phyloP scores from a whole-genome alignment of 257 asterid species.

The Buddleja alternifolia region DNA sequence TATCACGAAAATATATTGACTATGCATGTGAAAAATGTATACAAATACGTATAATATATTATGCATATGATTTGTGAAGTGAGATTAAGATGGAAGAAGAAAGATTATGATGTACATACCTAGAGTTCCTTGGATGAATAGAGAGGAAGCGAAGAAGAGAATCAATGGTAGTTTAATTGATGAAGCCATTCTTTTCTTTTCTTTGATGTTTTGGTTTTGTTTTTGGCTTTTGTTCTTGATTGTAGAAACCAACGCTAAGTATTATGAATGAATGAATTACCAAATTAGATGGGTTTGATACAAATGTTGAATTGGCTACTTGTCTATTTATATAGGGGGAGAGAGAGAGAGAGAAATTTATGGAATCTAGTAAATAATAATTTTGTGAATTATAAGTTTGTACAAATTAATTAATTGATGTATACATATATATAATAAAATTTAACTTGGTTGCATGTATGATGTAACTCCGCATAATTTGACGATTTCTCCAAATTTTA shows the following conservation, averaged over 20 bases:
- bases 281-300: neutral
- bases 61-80: no score
- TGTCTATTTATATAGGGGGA: slow-evolving; percentile 34
- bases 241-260: neutral
- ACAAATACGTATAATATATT: no score
- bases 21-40: no score
- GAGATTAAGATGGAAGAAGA: no score
- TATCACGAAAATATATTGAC: no score
- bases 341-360: neutral
- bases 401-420: no score
- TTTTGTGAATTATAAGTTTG: neutral
- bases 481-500: neutral
- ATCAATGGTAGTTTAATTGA: slow-evolving; percentile 34
- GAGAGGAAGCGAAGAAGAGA: slow-evolving; percentile 47
- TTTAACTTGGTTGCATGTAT: slow-evolving; percentile 13
- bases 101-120: slow-evolving; percentile 32
- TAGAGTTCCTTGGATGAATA: slow-evolving; percentile 38
- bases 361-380: neutral
- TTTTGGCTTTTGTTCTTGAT: slow-evolving; percentile 7
- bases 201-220: slow-evolving; percentile 18
- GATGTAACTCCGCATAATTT: neutral
- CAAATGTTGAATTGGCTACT: neutral
- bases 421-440: no score
- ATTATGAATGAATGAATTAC: neutral
- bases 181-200: slow-evolving; percentile 42